Percentiles rank a stretch among this genome's conserved stretches.
These are phyloP conservation scores for Lunasporangiospora selenospora DNA, from an alignment of 192 early-diverging fungal species.

Conservation along the genomic window DNA sequence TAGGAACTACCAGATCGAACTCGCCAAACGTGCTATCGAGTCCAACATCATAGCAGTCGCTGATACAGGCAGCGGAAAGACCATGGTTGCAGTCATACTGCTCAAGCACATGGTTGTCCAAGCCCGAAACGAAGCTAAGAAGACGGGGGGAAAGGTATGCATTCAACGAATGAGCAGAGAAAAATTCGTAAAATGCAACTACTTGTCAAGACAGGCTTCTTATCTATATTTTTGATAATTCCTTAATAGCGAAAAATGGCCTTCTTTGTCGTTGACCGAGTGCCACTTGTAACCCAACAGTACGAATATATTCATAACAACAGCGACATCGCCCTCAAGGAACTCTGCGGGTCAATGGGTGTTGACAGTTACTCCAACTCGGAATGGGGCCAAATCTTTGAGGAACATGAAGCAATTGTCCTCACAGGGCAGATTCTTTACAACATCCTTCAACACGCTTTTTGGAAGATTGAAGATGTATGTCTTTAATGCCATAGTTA, in stretches of 20 bases:
- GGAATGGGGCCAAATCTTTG: conserved; percentile 66
- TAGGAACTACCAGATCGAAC: conserved; percentile 78
- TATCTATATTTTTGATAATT: background rate
- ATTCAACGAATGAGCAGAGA: conserved; percentile 18
- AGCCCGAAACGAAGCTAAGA: conserved; percentile 46
- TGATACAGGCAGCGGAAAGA: conserved; percentile 94
- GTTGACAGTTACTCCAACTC: conserved; percentile 66
- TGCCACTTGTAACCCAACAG: conserved; percentile 90
- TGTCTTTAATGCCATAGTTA: too few species aligned
- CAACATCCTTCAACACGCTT: conserved; percentile 70
- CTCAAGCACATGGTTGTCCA: conserved; percentile 70
- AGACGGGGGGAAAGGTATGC: conserved; percentile 44
- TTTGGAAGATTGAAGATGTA: conserved; percentile 40
- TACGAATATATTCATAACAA: conserved; percentile 72
- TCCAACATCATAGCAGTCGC: conserved; percentile 91
- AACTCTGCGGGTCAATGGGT: conserved; percentile 73
- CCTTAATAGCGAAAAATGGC: conserved; percentile 49
- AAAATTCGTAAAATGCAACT: conserved; percentile 3
- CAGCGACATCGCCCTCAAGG: conserved; percentile 64
- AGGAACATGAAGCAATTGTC: conserved; percentile 73
- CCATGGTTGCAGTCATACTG: conserved; percentile 85
- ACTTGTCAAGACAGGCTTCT: background rate
- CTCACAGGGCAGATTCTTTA: conserved; percentile 89
- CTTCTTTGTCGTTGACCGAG: conserved; percentile 86
- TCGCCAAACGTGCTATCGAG: conserved; percentile 69